Percentiles rank a stretch among this genome's conserved stretches.
These are phyloP conservation scores for Psilocybe subaeruginosa DNA, from an alignment of 768 basidiomycete species.

Conservation along the genomic window DNA sequence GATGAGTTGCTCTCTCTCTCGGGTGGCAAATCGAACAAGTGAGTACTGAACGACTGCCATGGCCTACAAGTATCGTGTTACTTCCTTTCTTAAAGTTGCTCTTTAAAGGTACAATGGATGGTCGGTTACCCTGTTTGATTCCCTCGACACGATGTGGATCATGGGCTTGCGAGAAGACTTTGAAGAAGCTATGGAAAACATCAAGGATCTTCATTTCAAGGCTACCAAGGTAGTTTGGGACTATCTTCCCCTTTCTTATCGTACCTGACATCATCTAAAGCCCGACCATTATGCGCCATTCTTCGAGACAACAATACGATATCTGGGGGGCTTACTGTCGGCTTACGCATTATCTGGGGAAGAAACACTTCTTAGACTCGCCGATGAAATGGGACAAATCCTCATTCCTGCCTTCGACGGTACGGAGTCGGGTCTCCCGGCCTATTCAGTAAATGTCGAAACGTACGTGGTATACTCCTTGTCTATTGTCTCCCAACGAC, in stretches of 20 bases:
- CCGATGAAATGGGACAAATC: slow-evolving; percentile 66
- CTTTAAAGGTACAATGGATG: slow-evolving; percentile 43
- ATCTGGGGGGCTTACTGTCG: slow-evolving; percentile 75
- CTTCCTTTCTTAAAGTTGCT: not conserved
- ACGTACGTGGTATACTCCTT: slow-evolving; percentile 33
- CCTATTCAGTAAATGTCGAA: slow-evolving; percentile 59
- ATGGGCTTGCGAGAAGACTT: slow-evolving; percentile 80
- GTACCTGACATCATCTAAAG: slow-evolving; percentile 1
- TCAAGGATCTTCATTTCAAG: slow-evolving; percentile 49
- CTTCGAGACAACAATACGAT: slow-evolving; percentile 81
- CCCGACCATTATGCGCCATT: slow-evolving; percentile 47
- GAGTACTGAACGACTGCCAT: slow-evolving; percentile 13
- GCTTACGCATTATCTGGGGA: slow-evolving; percentile 77
- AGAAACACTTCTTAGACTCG: slow-evolving; percentile 56
- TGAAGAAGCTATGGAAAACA: slow-evolving; percentile 51
- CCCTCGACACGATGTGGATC: slow-evolving; percentile 80
- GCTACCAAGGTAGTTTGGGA: slow-evolving; percentile 27
- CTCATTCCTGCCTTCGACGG: slow-evolving; percentile 66
- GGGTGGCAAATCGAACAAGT: slow-evolving; percentile 54
- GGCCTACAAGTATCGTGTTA: not conserved
- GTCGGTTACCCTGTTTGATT: slow-evolving; percentile 71
- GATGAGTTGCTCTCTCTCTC: slow-evolving; percentile 56
- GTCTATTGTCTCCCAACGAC: no score
- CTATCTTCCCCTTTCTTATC: not conserved
- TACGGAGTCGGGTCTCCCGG: slow-evolving; percentile 64